Percentiles rank a stretch among this genome's conserved stretches.
Evolutionary conservation across 2,329 filamentous ascomycete species (phyloP).

Genomic region (Arthroderma uncinatum): DNA sequence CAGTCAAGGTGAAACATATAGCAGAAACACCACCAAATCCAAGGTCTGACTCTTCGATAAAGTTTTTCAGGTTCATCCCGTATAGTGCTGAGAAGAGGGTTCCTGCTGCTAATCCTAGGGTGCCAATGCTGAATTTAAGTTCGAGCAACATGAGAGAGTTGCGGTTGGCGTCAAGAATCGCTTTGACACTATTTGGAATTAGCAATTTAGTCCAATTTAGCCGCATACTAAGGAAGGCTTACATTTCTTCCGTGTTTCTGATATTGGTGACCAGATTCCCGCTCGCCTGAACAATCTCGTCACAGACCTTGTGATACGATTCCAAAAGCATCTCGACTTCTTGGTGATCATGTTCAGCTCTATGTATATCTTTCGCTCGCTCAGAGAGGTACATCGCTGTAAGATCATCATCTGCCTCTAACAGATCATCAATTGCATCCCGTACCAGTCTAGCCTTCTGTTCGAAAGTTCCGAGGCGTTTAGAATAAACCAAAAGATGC

Average conservation of each 20-base stretch:
- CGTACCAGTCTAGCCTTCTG: conserved; percentile 90
- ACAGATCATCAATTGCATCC: conserved; percentile 85
- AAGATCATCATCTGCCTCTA: conserved; percentile 93
- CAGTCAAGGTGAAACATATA: conserved; percentile 59
- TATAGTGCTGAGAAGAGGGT: conserved; percentile 98
- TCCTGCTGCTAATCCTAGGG: conserved; percentile 83
- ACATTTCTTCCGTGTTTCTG: conserved; percentile 97
- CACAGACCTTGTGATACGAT: conserved; percentile 93
- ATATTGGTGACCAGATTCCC: conserved; percentile 90
- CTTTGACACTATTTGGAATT: conserved; percentile 59
- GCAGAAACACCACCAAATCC: conserved; percentile 70
- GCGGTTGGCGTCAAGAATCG: conserved; percentile 93
- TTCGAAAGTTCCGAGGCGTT: conserved; percentile 92
- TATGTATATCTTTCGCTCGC: conserved; percentile 60
- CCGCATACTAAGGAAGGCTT: conserved; percentile 31
- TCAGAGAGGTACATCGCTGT: conserved; percentile 93
- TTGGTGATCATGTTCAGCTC: conserved; percentile 77
- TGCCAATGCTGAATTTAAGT: conserved; percentile 90
- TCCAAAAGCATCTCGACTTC: conserved; percentile 96
- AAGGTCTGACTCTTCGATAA: conserved; percentile 84
- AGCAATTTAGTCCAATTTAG: conserved; percentile 10
- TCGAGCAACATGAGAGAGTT: conserved; percentile 97
- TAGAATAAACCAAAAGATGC: conserved; percentile 82
- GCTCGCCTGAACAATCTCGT: conserved; percentile 93
- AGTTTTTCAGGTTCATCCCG: conserved; percentile 98